Evolutionary conservation across 768 basidiomycete genomes (phyloP), one percentile per base, ranked within the genome.

Genomic region (Lactarius hatsudake): DNA sequence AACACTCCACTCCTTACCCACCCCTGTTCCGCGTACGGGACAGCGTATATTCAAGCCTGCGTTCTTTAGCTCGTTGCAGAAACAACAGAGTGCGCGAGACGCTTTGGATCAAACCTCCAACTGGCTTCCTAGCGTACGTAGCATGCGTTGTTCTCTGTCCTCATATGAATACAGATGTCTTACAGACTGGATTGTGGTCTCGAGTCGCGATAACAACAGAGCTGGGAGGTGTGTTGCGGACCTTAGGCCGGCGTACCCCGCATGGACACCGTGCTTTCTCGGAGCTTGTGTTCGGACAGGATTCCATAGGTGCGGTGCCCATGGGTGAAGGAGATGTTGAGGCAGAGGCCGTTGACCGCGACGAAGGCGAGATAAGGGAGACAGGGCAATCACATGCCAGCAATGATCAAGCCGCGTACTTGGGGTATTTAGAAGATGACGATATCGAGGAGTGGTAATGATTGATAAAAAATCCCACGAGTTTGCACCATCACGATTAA

Each of bases 21-120:
- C 87, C 1, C 97, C 97, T 6, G 94, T 97, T 12, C 81, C 84
- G 3, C 82, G 93, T 40, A 84, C 81, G 1, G 84, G 83, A 12
- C 97, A 98, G 75, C 94, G 92, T 72, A 79, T 93, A 17, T 87
- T 82, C 79, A 98, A 98, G 78, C 93, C 94, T 3, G 85, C 87
- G 36, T 94, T 91, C 78, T 99, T 95, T 75, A 87, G 89, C 34
- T 78, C 77, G 51, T 78, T 87, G 17, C 77, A 79, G 34, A 81
- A 78, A 72, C 84, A 86, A 73, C 82, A 84, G 66, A 83, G 84
- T n/a, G 86, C 86, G 5, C 82, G 82, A 77, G 86, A 83, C 61
- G 85, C 81, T 23, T 80, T 91, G 42, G 77, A 81, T 61, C 83
- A 85, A 70, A 82, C 85, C 0, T 78, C 79, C 58, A 78, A 77